A percentile compares a stretch with the other conserved stretches of the same genome.
Evolutionary conservation across 768 basidiomycete genomes (phyloP).

Genomic region (Tricholoma matsutake): DNA sequence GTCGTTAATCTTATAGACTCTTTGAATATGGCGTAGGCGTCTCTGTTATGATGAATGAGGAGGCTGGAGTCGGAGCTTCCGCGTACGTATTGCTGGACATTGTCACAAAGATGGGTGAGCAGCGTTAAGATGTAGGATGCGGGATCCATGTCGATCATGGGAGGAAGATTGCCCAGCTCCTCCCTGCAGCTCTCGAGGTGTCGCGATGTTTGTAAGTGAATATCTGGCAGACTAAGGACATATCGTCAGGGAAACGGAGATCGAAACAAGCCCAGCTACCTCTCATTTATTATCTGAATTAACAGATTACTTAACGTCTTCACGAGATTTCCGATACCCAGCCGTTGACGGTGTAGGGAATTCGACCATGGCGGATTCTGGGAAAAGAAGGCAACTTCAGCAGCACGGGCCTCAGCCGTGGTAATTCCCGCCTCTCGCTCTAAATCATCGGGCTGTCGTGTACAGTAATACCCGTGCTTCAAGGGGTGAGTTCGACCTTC

Average conservation of each 20-base stretch:
- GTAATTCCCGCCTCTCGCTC: constrained; percentile 30
- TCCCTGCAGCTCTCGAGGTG: constrained; percentile 23
- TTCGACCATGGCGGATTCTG: constrained; percentile 34
- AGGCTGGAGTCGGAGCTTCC: constrained; percentile 22
- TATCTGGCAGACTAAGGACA: constrained; percentile 25
- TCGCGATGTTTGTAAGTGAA: constrained; percentile 22
- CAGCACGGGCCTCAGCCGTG: constrained; percentile 28
- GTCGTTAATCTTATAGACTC: constrained; percentile 28
- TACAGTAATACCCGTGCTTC: constrained; percentile 41
- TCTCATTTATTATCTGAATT: constrained; percentile 31
- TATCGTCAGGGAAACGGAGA: not conserved
- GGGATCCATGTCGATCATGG: constrained; percentile 30
- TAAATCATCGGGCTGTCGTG: constrained; percentile 38
- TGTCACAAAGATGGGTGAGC: constrained; percentile 30
- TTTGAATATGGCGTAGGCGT: constrained; percentile 27
- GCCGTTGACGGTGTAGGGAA: constrained; percentile 22
- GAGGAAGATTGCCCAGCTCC: constrained; percentile 27
- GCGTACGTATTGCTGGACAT: constrained; percentile 25
- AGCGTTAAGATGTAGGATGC: constrained; percentile 34
- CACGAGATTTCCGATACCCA: constrained; percentile 36
- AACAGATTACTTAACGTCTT: constrained; percentile 33
- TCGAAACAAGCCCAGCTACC: constrained; percentile 13
- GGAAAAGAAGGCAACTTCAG: constrained; percentile 34
- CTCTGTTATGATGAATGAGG: constrained; percentile 31
- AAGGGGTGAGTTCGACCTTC: constrained; percentile 38